Base-by-base conservation (phyloP, 148 eudicot genomes). In the Chenopodium suecicum region DNA sequence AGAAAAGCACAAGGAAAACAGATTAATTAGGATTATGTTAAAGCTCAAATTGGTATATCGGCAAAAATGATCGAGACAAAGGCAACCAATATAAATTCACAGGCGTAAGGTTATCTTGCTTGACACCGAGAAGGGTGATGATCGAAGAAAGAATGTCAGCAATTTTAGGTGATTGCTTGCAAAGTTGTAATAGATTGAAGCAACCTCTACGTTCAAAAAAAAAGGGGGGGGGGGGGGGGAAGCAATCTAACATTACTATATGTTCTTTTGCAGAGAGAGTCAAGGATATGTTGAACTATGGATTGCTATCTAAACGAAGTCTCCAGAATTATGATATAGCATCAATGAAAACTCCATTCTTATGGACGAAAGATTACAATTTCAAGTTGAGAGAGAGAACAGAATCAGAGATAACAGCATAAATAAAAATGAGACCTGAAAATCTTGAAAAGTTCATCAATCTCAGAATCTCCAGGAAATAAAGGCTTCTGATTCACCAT, bases 381-480 rank as follows among this genome's bases (percentile, higher is more conserved):
- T 64, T 22, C 54, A 66, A 50, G 67, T 64, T 41, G 34, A 79
- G 68, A 22, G 66, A 44, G 56, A 58, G 37, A 79, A 4, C 37
- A 25, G 37, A 22, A 60, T 31, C 68, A 65, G 64, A 77, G 62
- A 73, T 37, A 37, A 48, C 10, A 71, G 37, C 17, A 41, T 37
- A 54, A 41, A 41, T 4, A 69, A 50, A 27, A 19, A 23, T 50
- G 69, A 83, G 60, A 92, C 98, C 97, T 91, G 93, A 94, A 94
- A 80, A 94, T 94, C 81, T 86, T 92, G 84, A 90, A 92, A 66
- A 93, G 92, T 81, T 95, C 91, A 86, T 95, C 97, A 67, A 92
- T 93, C 85, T 93, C 98, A 67, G 97, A 92, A 80, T 93, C 97
- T 76, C 99, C 99, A 72, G 98, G 98, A 87, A 96, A 96, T 81